Percentiles rank a stretch among this genome's conserved stretches.
phyloP scores from a whole-genome alignment of 345 rosid species.

The Pistacia atlantica region DNA sequence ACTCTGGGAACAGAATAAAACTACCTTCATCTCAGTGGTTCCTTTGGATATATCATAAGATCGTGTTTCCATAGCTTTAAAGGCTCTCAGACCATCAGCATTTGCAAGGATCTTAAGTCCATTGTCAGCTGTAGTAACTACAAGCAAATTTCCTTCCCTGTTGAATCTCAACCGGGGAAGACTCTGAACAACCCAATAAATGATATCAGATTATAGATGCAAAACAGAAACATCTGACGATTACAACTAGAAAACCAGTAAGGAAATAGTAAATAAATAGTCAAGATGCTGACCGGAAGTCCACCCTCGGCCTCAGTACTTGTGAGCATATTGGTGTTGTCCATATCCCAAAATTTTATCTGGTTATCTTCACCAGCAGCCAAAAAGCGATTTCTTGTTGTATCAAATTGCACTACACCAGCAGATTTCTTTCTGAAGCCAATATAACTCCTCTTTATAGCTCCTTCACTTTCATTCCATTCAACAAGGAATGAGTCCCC shows the following conservation, averaged over 20 bases:
- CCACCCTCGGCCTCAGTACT: constrained; percentile 75
- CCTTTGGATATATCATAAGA: constrained; percentile 52
- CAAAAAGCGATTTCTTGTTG: constrained; percentile 61
- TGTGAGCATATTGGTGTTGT: constrained; percentile 48
- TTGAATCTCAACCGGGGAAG: constrained; percentile 70
- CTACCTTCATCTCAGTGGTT: constrained; percentile 33
- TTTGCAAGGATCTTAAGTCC: constrained; percentile 68
- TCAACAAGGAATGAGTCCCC: constrained; percentile 79
- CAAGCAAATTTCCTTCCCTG: constrained; percentile 72
- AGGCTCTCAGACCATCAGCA: constrained; percentile 54
- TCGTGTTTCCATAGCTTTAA: constrained; percentile 50
- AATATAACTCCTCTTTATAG: constrained; percentile 56
- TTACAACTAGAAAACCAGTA: not conserved
- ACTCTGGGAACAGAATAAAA: constrained; percentile 2
- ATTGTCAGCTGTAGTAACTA: constrained; percentile 61
- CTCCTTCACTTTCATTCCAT: constrained; percentile 86
- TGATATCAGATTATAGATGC: constrained; percentile 13
- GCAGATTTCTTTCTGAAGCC: constrained; percentile 67
- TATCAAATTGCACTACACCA: constrained; percentile 73
- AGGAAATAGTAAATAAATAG: constrained; percentile 5
- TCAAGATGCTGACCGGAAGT: constrained; percentile 46
- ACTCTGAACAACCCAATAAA: constrained; percentile 36
- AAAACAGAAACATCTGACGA: not conserved
- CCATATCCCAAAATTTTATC: constrained; percentile 82
- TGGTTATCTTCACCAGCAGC: constrained; percentile 74